Evolutionary conservation across 192 early-diverging fungal species (phyloP).

Genomic region (Coemansia sp.): DNA sequence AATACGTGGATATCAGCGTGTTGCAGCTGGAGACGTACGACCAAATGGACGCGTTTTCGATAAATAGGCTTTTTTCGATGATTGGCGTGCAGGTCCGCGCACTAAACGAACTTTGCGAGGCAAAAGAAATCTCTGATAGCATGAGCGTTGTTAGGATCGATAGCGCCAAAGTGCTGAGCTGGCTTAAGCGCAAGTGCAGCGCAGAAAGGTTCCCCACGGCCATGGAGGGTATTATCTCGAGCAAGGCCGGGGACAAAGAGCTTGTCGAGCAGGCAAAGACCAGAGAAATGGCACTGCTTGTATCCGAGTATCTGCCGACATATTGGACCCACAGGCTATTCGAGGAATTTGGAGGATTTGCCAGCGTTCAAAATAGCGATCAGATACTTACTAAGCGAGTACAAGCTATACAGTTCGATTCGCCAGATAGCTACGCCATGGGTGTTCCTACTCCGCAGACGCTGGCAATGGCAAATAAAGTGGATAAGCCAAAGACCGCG

Average conservation of each 20-base stretch:
- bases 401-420: conserved; percentile 22
- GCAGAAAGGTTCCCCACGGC: conserved; percentile 9
- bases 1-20: conserved; percentile 33
- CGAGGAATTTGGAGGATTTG: conserved; percentile 30
- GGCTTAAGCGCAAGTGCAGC: conserved; percentile 42
- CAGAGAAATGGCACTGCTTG: conserved; percentile 42
- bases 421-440: conserved; percentile 28
- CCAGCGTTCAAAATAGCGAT: conserved; percentile 11
- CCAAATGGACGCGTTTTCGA: conserved; percentile 19
- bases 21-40: conserved; percentile 30
- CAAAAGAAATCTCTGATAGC: conserved; percentile 13
- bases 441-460: conserved; percentile 21
- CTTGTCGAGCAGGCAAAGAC: conserved; percentile 7
- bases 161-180: conserved; percentile 14
- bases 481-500: conserved; percentile 30
- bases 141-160: conserved; percentile 29
- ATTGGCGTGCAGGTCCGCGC: not conserved
- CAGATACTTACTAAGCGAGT: conserved; percentile 9
- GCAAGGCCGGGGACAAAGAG: not conserved
- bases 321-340: conserved; percentile 25
- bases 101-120: conserved; percentile 25
- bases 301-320: conserved; percentile 36
- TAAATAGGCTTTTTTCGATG: conserved; percentile 19
- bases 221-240: not conserved
- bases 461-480: not conserved